Conservation (phyloP, 2,329 filamentous ascomycete species). For the Apiospora marii region DNA sequence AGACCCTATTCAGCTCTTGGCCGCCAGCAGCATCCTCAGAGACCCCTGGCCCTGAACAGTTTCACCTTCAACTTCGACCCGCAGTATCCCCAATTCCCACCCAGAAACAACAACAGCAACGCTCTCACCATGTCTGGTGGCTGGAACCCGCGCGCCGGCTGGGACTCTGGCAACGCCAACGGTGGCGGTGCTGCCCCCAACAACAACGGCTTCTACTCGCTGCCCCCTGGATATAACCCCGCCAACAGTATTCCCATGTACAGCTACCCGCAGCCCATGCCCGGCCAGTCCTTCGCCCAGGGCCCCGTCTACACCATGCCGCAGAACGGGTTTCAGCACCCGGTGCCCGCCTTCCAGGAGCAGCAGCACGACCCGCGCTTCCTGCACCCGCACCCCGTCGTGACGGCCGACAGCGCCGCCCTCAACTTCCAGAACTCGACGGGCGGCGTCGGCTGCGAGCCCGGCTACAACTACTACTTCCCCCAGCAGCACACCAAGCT, state of each 20-base stretch:
- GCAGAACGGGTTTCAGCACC: slow-evolving; percentile 32
- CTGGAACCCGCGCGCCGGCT: slow-evolving; percentile 48
- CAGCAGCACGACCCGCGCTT: slow-evolving; percentile 42
- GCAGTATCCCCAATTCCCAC: background rate
- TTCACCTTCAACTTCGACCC: background rate
- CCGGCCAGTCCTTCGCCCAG: slow-evolving; percentile 30
- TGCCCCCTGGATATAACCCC: no score
- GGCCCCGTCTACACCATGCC: slow-evolving; percentile 33
- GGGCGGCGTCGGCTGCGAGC: slow-evolving; percentile 65
- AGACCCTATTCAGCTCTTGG: background rate
- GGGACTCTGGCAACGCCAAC: slow-evolving; percentile 42
- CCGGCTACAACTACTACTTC: slow-evolving; percentile 71
- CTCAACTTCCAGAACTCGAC: slow-evolving; percentile 64
- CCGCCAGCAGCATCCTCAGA: background rate
- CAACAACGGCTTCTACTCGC: background rate
- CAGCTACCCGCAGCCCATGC: slow-evolving; percentile 33
- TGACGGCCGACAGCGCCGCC: slow-evolving; percentile 56
- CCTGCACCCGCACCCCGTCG: slow-evolving; percentile 51
- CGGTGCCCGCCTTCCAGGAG: slow-evolving; percentile 37
- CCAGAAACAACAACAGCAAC: background rate
- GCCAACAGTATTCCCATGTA: no score
- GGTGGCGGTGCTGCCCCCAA: background rate
- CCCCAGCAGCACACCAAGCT: slow-evolving; percentile 64
- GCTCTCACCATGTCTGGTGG: slow-evolving; percentile 18
- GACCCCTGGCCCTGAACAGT: background rate